These are phyloP conservation scores for Aspergillus ochraceus DNA, from an alignment of 2,329 filamentous ascomycete species.

Conservation along the genomic window DNA sequence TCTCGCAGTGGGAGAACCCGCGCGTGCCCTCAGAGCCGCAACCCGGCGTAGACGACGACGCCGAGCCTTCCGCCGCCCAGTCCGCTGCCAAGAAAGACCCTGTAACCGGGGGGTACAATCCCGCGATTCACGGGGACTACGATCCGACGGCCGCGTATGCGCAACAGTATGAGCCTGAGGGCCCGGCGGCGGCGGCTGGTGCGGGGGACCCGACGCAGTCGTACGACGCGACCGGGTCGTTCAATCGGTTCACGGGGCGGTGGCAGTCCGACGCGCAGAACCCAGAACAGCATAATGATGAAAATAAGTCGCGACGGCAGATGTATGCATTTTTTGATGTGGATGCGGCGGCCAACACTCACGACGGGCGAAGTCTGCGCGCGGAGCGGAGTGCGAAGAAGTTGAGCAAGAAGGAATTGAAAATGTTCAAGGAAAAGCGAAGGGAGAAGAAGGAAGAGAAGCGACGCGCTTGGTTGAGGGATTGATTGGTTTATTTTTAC, in stretches of 20 bases:
- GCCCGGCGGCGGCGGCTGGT: conserved; percentile 35
- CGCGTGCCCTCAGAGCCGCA: conserved; percentile 55
- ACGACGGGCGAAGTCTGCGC: conserved; percentile 87
- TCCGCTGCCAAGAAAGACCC: conserved; percentile 36
- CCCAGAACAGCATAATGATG: conserved; percentile 78
- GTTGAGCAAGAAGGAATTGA: conserved; percentile 79
- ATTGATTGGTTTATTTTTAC: conserved; percentile 55
- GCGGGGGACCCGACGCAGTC: conserved; percentile 47
- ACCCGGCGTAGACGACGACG: conserved; percentile 32
- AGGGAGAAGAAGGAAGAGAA: conserved; percentile 92
- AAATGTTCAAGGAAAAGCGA: conserved; percentile 88
- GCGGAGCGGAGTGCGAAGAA: conserved; percentile 86
- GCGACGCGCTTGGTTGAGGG: conserved; percentile 82
- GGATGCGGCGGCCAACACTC: conserved; percentile 85
- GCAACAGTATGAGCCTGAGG: conserved; percentile 50
- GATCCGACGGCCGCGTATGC: conserved; percentile 96
- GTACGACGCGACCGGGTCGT: conserved; percentile 71
- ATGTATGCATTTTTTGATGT: conserved; percentile 96
- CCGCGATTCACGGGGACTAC: conserved; percentile 93
- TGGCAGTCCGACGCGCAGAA: conserved; percentile 70
- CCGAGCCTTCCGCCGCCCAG: conserved; percentile 39
- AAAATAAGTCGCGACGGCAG: conserved; percentile 82
- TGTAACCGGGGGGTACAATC: conserved; percentile 78
- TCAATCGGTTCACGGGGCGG: conserved; percentile 86
- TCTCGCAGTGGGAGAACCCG: conserved; percentile 84